Evolutionary conservation across 305 asterid genomes (phyloP), one percentile per base, ranked within the genome.

Genomic region (Plantago rigida): DNA sequence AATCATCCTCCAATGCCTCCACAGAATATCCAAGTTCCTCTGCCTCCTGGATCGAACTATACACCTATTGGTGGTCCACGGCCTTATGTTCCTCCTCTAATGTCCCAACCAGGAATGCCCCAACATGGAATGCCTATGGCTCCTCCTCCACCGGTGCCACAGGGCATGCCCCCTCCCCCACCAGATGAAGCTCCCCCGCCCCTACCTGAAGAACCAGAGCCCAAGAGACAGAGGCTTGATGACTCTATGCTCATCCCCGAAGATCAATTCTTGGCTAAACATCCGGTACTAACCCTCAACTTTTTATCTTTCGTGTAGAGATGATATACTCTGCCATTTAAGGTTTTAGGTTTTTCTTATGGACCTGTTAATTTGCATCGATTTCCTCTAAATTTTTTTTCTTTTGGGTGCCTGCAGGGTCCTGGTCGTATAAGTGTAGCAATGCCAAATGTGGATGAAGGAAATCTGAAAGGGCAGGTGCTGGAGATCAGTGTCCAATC

Each of bases 121-220:
- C 45, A 52, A 52, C 58, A 53, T 12, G 59, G 59, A 13, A 53
- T 53, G 59, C 22, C 41, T 62, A 81, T 84, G 87, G 84, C 60
- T 55, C 94, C 86, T 53, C 89, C 82, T 22, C 95, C 97, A 44
- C 95, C 96, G 46, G 82, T 87, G 87, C 82, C 75, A 54, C 86
- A 74, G 50, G 86, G 92, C 63, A 78, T 89, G 84, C 87, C 94
- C 3, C 95, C 90, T n/a, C 97, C 97, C 47, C 95, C 94, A 28
- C 93, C 93, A 12, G 93, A 87, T 67, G 97, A 89, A 67, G 95
- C 94, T 46, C 97, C 95, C n/a, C 94, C 96, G 9, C 96, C 96
- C 1, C 84, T 85, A 50, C 97, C 97, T 11, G 96, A 90, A 17
- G 97, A 90, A 67, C 95, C 96, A 1, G 97, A 90, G 73, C 87